phyloP scores from a whole-genome alignment of 352 stramenopile species.

The Phytophthora nicotianae region DNA sequence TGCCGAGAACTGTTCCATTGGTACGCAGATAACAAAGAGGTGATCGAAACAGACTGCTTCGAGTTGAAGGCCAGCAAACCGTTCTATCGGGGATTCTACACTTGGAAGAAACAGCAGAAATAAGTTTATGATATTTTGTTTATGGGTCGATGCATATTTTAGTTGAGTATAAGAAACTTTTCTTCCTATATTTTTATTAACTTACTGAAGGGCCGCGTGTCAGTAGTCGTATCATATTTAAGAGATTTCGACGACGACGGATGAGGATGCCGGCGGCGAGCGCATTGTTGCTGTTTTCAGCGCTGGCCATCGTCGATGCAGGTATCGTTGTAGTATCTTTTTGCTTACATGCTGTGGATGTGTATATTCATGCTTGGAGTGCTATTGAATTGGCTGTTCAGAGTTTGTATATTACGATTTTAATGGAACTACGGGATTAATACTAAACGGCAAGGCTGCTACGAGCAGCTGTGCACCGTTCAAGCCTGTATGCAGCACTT shows the following conservation, averaged over 20 bases:
- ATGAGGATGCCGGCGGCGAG: conserved; percentile 12
- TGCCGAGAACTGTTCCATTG: conserved; percentile 58
- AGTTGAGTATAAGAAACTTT: too few species aligned
- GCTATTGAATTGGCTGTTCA: conserved; percentile 7
- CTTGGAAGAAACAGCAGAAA: conserved; percentile 27
- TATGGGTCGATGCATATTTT: too few species aligned
- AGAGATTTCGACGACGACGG: neutral
- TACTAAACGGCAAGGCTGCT: conserved; percentile 78
- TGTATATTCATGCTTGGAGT: too few species aligned
- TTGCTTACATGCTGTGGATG: too few species aligned
- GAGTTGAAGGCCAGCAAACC: conserved; percentile 32
- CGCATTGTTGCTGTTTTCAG: neutral
- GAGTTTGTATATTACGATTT: conserved; percentile 92
- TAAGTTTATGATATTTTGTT: too few species aligned
- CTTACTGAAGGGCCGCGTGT: conserved; percentile 17
- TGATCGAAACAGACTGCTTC: conserved; percentile 56
- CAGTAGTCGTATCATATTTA: neutral
- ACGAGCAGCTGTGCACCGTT: conserved; percentile 76
- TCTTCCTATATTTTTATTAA: too few species aligned
- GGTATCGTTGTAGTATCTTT: conserved; percentile 9
- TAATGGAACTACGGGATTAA: conserved; percentile 77
- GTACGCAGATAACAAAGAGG: conserved; percentile 46
- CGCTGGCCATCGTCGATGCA: neutral
- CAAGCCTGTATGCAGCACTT: conserved; percentile 32
- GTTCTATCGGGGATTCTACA: conserved; percentile 38